A percentile compares a stretch with the other conserved stretches of the same genome.
Evolutionary conservation across 2,329 filamentous ascomycete genomes (phyloP).

Genomic region (Botrytis fragariae): DNA sequence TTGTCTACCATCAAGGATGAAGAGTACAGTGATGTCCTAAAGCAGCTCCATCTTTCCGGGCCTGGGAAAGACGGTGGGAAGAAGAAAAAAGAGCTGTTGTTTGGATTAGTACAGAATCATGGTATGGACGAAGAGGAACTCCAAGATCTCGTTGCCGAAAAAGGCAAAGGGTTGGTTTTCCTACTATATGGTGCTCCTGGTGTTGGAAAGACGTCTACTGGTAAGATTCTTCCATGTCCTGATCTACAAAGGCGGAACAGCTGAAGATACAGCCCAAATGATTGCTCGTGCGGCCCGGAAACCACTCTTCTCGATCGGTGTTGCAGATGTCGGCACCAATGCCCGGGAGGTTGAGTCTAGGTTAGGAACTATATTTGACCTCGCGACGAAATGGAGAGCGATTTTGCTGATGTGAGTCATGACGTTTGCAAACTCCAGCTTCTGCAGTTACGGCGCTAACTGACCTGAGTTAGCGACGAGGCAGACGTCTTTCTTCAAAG

Average conservation of each 20-base stretch:
- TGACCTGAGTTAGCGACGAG: background rate
- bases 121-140: background rate
- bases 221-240: too few relatives aligned
- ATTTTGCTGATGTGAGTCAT: background rate
- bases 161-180: background rate
- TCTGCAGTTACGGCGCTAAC: background rate
- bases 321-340: background rate
- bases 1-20: background rate
- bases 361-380: background rate
- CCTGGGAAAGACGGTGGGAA: too few relatives aligned
- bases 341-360: background rate
- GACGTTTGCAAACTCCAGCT: background rate
- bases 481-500: constrained; percentile 1
- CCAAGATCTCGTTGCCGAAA: background rate
- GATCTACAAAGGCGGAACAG: too few relatives aligned
- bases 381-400: background rate
- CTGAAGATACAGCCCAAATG: background rate
- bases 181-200: background rate
- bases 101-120: background rate
- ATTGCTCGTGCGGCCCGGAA: background rate
- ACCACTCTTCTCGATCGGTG: background rate
- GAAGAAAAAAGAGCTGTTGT: too few relatives aligned
- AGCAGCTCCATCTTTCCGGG: too few relatives aligned
- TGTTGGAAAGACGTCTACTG: background rate
- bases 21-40: background rate